Evolutionary conservation across 2,329 filamentous ascomycete genomes (phyloP).

Genomic region (Lachnellula willkommii): DNA sequence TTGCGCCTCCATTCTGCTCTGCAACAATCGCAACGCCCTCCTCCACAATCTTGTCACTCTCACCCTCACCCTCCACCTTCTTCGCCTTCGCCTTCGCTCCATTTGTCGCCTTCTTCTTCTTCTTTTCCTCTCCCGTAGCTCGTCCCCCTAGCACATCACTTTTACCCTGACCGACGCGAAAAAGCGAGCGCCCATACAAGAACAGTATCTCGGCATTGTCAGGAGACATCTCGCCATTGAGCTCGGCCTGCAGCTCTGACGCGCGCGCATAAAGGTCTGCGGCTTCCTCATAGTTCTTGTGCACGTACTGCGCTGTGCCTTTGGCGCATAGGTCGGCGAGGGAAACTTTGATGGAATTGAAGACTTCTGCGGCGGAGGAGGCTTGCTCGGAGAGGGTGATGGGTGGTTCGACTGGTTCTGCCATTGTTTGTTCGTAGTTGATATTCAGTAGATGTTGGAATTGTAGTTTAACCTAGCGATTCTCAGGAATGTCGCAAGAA

Average conservation of each 20-base stretch:
- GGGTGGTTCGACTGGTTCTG: conserved; percentile 26
- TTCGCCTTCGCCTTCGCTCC: conserved; percentile 38
- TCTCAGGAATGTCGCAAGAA: not conserved
- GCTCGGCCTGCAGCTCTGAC: conserved; percentile 79
- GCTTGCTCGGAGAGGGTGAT: conserved; percentile 18
- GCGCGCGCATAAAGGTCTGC: conserved; percentile 85
- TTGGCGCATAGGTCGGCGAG: conserved; percentile 72
- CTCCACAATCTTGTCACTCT: conserved; percentile 40
- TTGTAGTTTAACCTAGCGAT: not conserved
- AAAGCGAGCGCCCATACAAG: conserved; percentile 87
- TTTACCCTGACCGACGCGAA: conserved; percentile 89
- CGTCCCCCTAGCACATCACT: conserved; percentile 89
- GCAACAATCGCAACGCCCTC: conserved; percentile 40
- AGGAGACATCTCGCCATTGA: conserved; percentile 87
- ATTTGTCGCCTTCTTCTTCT: conserved; percentile 36
- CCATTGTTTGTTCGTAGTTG: conserved; percentile 16
- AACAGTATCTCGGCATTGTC: conserved; percentile 93
- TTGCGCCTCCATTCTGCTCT: conserved; percentile 26
- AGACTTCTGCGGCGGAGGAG: conserved; percentile 23
- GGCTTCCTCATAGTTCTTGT: conserved; percentile 82
- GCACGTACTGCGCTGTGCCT: conserved; percentile 78
- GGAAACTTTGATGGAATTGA: conserved; percentile 48
- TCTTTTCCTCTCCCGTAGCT: conserved; percentile 54
- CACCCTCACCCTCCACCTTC: conserved; percentile 28
- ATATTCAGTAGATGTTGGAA: not conserved